phyloP scores from a whole-genome alignment of 331 rosid species.

The Spiraea crenata region DNA sequence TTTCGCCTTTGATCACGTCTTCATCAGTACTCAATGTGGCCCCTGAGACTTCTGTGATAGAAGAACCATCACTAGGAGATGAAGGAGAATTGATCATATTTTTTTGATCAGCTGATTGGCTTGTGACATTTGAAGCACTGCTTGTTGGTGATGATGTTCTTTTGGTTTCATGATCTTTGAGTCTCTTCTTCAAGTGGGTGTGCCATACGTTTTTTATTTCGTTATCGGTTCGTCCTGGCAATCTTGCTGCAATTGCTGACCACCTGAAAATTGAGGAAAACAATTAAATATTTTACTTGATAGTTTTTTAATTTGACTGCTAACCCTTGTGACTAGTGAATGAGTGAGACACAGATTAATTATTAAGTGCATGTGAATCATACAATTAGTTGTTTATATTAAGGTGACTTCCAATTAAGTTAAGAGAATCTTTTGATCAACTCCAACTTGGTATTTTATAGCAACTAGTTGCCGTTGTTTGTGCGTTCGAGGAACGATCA shows the following conservation, averaged over 20 bases:
- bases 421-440: constrained; percentile 41
- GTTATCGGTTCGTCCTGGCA: constrained; percentile 92
- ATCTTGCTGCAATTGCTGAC: constrained; percentile 90
- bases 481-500: constrained; percentile 4
- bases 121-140: constrained; percentile 37
- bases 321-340: constrained; percentile 3
- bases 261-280: constrained; percentile 50
- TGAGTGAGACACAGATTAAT: background rate
- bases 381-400: background rate
- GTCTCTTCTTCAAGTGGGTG: constrained; percentile 87
- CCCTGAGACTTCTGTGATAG: constrained; percentile 26
- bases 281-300: background rate
- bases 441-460: constrained; percentile 6
- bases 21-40: background rate
- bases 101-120: constrained; percentile 36
- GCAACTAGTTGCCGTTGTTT: constrained; percentile 5
- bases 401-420: constrained; percentile 24
- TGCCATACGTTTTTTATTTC: constrained; percentile 98
- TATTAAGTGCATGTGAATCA: constrained; percentile 37
- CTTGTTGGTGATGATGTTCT: constrained; percentile 25
- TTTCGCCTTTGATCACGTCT: constrained; percentile 31
- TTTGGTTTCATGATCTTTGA: constrained; percentile 4
- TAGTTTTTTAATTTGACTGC: background rate
- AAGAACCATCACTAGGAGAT: constrained; percentile 49
- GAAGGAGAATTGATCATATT: constrained; percentile 24